A percentile compares a stretch with the other conserved stretches of the same genome.
phyloP scores from a whole-genome alignment of 352 stramenopile genomes.

The Phytopythium vexans region DNA sequence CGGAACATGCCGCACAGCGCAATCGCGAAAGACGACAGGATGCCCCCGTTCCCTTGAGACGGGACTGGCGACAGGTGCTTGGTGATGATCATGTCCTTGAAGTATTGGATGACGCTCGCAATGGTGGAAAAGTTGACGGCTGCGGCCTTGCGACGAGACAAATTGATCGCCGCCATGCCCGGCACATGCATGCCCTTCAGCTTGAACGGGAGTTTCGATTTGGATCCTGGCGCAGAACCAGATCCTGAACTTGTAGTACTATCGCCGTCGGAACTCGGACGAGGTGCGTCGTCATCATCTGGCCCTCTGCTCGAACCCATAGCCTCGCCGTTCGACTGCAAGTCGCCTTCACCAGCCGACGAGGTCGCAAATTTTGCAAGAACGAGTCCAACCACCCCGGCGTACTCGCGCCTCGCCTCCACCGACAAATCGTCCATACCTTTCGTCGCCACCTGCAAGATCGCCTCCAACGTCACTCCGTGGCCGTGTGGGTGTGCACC shows the following conservation, averaged over 20 bases:
- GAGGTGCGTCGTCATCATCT: conserved; percentile 10
- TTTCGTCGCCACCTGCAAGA: conserved; percentile 70
- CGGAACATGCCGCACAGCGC: conserved; percentile 79
- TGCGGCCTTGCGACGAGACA: conserved; percentile 57
- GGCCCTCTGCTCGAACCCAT: conserved; percentile 3
- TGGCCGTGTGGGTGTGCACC: conserved; percentile 1
- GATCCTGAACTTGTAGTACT: background rate
- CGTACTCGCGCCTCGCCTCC: conserved; percentile 2
- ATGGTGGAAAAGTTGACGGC: conserved; percentile 73
- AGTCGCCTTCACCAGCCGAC: conserved; percentile 39
- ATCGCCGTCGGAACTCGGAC: background rate
- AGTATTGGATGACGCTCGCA: conserved; percentile 66
- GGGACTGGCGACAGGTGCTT: conserved; percentile 58
- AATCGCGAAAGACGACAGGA: conserved; percentile 69
- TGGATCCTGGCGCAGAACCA: conserved; percentile 13
- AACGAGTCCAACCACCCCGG: conserved; percentile 59
- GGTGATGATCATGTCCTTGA: conserved; percentile 68
- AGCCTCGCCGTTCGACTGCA: conserved; percentile 23
- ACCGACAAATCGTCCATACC: conserved; percentile 74
- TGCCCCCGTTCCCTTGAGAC: conserved; percentile 56
- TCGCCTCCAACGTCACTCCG: conserved; percentile 58
- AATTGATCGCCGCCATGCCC: conserved; percentile 52
- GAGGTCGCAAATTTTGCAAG: conserved; percentile 69
- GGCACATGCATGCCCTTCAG: conserved; percentile 51
- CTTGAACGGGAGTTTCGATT: conserved; percentile 73